Percentiles rank a stretch among this genome's conserved stretches.
Conservation (phyloP, 352 stramenopile genomes). For the Aphanomyces astaci region DNA sequence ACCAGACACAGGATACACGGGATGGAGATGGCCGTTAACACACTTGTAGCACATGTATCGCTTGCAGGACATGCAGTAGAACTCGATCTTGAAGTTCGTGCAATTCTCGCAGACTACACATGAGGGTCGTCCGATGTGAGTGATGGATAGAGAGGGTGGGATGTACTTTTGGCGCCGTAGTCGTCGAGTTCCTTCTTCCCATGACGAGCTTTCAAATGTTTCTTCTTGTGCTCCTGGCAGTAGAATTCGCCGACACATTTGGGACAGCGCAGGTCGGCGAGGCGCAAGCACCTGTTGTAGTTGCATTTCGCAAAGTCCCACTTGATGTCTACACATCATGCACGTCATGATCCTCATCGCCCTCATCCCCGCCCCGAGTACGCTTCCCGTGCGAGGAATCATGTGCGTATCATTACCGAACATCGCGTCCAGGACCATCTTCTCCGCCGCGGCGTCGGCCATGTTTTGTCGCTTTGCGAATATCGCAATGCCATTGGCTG, state of each 20-base stretch:
- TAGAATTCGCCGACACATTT: slow-evolving; percentile 6
- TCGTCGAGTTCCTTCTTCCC: neutral
- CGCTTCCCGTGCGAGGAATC: too few species aligned
- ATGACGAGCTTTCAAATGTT: neutral
- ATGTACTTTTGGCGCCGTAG: neutral
- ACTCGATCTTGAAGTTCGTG: slow-evolving; percentile 7
- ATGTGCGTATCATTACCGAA: too few species aligned
- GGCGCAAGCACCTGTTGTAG: neutral
- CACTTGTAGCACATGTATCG: slow-evolving; percentile 17
- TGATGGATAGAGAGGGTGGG: neutral
- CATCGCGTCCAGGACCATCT: neutral
- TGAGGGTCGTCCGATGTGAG: neutral
- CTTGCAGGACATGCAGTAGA: slow-evolving; percentile 13
- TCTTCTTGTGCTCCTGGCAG: slow-evolving; percentile 14
- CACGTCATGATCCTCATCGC: too few species aligned
- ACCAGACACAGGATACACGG: slow-evolving; percentile 2
- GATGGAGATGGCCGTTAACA: neutral
- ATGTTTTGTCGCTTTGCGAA: too few species aligned
- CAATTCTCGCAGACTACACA: slow-evolving; percentile 16
- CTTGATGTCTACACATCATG: neutral
- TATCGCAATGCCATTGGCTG: neutral
- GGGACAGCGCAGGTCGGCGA: neutral
- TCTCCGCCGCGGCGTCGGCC: neutral
- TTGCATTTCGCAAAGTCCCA: neutral
- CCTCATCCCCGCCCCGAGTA: too few species aligned